Conservation (phyloP, 192 early-diverging fungal species). For the Podila minutissima region DNA sequence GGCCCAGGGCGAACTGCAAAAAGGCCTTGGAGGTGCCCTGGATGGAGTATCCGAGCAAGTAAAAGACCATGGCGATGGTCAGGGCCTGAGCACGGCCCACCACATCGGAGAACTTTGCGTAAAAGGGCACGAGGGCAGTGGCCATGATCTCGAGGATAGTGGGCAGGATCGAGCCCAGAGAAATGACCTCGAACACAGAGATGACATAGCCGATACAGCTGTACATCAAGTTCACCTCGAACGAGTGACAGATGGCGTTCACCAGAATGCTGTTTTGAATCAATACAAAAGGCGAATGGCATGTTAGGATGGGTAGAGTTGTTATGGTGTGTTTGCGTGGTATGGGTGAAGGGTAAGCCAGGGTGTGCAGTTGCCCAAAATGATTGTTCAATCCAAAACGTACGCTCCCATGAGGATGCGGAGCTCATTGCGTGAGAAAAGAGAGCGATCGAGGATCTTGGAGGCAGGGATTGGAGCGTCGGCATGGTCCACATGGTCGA, state of each 20-base stretch:
- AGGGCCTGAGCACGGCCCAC: slow-evolving; percentile 16
- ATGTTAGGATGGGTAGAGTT: neutral
- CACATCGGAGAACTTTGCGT: slow-evolving; percentile 25
- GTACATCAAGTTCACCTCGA: slow-evolving; percentile 18
- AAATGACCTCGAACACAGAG: neutral
- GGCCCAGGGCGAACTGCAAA: slow-evolving; percentile 14
- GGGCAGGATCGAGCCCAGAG: slow-evolving; percentile 11
- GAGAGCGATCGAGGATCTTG: slow-evolving; percentile 20
- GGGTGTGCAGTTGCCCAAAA: neutral
- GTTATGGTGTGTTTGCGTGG: neutral
- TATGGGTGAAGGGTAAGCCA: neutral
- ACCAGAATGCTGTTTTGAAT: slow-evolving; percentile 10
- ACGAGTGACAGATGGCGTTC: slow-evolving; percentile 12
- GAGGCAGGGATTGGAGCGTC: neutral
- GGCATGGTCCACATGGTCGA: no score
- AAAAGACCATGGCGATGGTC: slow-evolving; percentile 9
- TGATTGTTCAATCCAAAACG: neutral
- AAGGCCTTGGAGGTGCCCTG: slow-evolving; percentile 14
- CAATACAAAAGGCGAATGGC: neutral
- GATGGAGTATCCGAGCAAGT: slow-evolving; percentile 14
- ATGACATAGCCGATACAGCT: neutral
- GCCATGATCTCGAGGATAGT: slow-evolving; percentile 22
- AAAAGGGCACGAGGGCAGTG: slow-evolving; percentile 22
- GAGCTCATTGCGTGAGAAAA: slow-evolving; percentile 7
- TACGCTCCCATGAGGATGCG: slow-evolving; percentile 11